Evolutionary conservation across 2,329 filamentous ascomycete species (phyloP), one percentile per base, ranked within the genome.

Genomic region (Venturia aucupariae): DNA sequence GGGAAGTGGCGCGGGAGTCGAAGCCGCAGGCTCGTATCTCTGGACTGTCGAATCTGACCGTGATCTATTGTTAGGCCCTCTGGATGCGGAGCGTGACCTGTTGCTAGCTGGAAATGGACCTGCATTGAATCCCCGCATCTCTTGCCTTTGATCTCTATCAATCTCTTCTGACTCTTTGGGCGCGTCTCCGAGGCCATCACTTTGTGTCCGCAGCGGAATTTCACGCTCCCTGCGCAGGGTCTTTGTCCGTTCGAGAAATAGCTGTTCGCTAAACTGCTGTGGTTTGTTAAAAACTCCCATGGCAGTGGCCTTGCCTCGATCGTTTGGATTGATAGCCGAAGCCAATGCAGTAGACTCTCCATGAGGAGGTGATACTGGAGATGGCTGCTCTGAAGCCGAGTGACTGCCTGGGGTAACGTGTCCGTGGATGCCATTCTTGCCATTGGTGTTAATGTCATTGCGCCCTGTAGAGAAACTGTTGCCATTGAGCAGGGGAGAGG

Each of bases 271-370:
- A 69, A 94, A 96, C 8, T 88, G 84, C 1, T 79, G 77, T 1
- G 92, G 90, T 71, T 91, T 91, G 68, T 88, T 88, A 74, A 88
- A 88, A 0, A 85, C 78, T 38, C 86, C 85, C 75, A 86, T 79
- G 0, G 90, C 89, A 0, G 90, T 95, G 5, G 90, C 89, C 72
- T 94, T 96, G 62, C 89, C 90, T 59, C 85, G 80, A 69, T 96
- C 92, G 67, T 86, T 86, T 0, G 89, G 87, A 66, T 90, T 85
- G 15, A 94, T 82, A 10, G 87, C 82, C 51, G 81, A 80, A 17
- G 54, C 24, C 15, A 61, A 48, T 19, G 44, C 27, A 55, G 6
- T 57, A 35, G 48, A 60, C 22, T 42, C 35, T 42, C 27, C 30
- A n/a, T 65, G 24, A 6, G 48, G 27, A 32, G 35, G n/a, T 22